A percentile compares a stretch with the other conserved stretches of the same genome.
These are phyloP conservation scores for Rhizopogon vesiculosus DNA, from an alignment of 768 basidiomycete genomes.

Conservation along the genomic window DNA sequence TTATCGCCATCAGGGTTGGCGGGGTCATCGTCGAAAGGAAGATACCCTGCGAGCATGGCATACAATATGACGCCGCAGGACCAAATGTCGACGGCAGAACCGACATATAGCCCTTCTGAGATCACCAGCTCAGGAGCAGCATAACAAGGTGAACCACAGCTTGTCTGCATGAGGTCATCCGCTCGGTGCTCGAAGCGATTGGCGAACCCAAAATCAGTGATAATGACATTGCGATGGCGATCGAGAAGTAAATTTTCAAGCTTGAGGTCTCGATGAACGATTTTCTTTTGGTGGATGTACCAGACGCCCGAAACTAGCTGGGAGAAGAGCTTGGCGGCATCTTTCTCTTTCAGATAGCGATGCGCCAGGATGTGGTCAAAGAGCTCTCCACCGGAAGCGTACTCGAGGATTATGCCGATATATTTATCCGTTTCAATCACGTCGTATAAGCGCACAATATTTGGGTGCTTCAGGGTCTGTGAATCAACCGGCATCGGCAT, in stretches of 20 bases:
- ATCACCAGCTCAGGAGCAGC: constrained; percentile 98
- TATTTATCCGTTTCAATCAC: constrained; percentile 99
- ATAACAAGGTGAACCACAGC: constrained; percentile 96
- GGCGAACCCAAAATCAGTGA: constrained; percentile 99
- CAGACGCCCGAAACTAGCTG: constrained; percentile 98
- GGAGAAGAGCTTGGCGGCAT: constrained; percentile 93
- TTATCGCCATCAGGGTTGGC: constrained; percentile 99
- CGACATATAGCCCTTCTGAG: constrained; percentile 94
- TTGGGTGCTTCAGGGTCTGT: constrained; percentile 92
- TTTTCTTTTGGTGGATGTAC: constrained; percentile 99
- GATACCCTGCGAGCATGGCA: constrained; percentile 94
- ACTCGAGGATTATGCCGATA: constrained; percentile 98
- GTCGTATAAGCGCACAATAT: constrained; percentile 97
- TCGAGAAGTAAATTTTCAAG: constrained; percentile 97
- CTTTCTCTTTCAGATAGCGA: constrained; percentile 90
- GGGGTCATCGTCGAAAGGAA: constrained; percentile 99
- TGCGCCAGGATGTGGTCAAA: constrained; percentile 99
- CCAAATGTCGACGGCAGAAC: constrained; percentile 98
- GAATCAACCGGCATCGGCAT: constrained; percentile 5
- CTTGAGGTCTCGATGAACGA: constrained; percentile 98
- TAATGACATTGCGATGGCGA: constrained; percentile 96
- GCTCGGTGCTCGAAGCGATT: constrained; percentile 91
- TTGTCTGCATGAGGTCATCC: constrained; percentile 98
- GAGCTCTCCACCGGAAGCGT: constrained; percentile 96
- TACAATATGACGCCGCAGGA: constrained; percentile 94